phyloP scores from a whole-genome alignment of 2,329 filamentous ascomycete genomes.

The Lecanicillium sp. region DNA sequence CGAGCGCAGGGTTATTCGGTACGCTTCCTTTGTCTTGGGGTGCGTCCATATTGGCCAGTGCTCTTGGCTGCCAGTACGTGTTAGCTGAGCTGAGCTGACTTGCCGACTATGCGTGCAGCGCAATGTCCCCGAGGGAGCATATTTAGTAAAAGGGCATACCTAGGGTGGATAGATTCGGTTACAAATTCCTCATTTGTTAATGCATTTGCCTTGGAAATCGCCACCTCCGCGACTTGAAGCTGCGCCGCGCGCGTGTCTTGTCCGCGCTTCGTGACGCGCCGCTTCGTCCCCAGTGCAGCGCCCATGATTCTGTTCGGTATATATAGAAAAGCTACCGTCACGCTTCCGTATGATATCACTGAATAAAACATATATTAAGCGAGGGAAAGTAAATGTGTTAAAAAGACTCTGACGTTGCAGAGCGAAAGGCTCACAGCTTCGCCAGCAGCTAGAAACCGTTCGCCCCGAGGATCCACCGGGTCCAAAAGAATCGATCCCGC shows the following conservation, averaged over 20 bases:
- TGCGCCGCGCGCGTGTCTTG: conserved; percentile 8
- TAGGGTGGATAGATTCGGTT: conserved; percentile 39
- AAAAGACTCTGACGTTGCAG: too few species aligned
- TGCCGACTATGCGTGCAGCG: conserved; percentile 3
- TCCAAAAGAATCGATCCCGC: too few species aligned
- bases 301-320: too few species aligned
- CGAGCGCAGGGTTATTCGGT: conserved; percentile 38
- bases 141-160: conserved; percentile 30
- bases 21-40: conserved; percentile 35
- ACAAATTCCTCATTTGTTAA: conserved; percentile 45
- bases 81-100: conserved; percentile 6
- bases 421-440: too few species aligned
- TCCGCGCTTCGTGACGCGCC: neutral
- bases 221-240: conserved; percentile 21
- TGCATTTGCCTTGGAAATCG: conserved; percentile 43
- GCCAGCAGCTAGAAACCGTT: too few species aligned
- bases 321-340: too few species aligned
- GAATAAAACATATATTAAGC: too few species aligned
- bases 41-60: conserved; percentile 44
- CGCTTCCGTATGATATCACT: too few species aligned
- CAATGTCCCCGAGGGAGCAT: neutral
- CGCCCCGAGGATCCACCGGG: conserved; percentile 10
- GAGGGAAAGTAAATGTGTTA: neutral
- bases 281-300: neutral
- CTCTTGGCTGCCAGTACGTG: neutral